Evolutionary conservation across 2,329 filamentous ascomycete species (phyloP), one percentile per base, ranked within the genome.

Genomic region (Piedraia hortae): DNA sequence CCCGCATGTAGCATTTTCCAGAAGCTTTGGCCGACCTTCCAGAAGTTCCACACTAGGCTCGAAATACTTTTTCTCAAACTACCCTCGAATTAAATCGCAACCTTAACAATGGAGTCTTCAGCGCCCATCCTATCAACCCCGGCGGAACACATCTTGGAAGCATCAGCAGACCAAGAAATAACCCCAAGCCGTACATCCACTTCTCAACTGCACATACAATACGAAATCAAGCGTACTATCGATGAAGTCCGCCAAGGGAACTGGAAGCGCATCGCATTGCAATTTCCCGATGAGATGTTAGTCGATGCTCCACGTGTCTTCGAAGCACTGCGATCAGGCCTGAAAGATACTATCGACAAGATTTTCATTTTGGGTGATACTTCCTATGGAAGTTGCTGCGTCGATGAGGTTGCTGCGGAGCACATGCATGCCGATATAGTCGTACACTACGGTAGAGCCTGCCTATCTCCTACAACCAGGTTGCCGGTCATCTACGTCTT

Each of bases 331-430:
- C 53, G 51, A 24, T 46, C 50, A 19, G 58, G 55, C 1, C 38
- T 70, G 21, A 28, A 16, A 20, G 23, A 25, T 5, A 20, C 24
- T 8, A 49, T 46, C 19, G 45, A 48, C 24, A 46, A 55, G 29
- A 54, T 93, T 23, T 89, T 73, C 35, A 80, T 97, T 28, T 53
- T 97, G 10, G 85, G 71, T 14, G 85, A 97, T 44, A 93, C 85
- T 2, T 91, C 82, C 2, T 97, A 93, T 46, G 88, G 85, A 27
- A 70, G 82, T 0, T 97, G 85, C 48, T 97, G 85, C 38, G 80
- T 93, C 10, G 85, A 97, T 38, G 85, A 97, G 48, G 69, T 93
- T 18, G 85, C 85, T 0, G 85, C 85, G 2, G 80, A 97, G 43
- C 85, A 97, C 42, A 71, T 77, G 9, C 60, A 77, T 36, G 80